phyloP scores from a whole-genome alignment of 345 rosid genomes.

The Sonneratia alba region DNA sequence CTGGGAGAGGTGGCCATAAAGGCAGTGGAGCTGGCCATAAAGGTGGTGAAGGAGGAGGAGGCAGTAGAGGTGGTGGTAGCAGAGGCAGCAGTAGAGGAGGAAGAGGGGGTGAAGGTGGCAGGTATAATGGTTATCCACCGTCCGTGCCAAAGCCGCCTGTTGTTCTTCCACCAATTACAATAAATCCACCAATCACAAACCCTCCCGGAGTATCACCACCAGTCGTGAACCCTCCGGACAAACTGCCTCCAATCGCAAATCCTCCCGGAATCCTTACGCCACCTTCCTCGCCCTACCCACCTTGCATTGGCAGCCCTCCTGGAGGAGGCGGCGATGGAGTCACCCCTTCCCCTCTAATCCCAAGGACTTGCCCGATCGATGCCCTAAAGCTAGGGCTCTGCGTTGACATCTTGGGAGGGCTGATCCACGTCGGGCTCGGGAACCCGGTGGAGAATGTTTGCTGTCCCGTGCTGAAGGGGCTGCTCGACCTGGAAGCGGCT shows the following conservation, averaged over 20 bases:
- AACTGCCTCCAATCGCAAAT: conserved; percentile 2
- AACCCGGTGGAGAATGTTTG: conserved; percentile 31
- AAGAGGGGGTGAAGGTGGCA: conserved; percentile 2
- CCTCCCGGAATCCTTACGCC: conserved; percentile 9
- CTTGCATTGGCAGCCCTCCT: conserved; percentile 8
- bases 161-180: conserved; percentile 5
- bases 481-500: conserved; percentile 43
- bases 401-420: conserved; percentile 29
- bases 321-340: not conserved
- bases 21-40: not conserved
- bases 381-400: conserved; percentile 37
- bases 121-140: not conserved
- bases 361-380: conserved; percentile 29
- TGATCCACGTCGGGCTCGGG: conserved; percentile 32
- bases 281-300: conserved; percentile 9
- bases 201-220: conserved; percentile 10
- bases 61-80: not conserved
- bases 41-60: conserved; percentile 1
- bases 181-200: conserved; percentile 6
- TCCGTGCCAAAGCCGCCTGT: not conserved
- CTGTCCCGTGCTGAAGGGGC: conserved; percentile 31
- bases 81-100: not conserved
- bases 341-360: conserved; percentile 6
- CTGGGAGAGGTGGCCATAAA: not conserved
- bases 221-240: conserved; percentile 8